Percentiles rank a stretch among this genome's conserved stretches.
phyloP scores from a whole-genome alignment of 495 filamentous ascomycete genomes.

The Tuber umbilicatum region DNA sequence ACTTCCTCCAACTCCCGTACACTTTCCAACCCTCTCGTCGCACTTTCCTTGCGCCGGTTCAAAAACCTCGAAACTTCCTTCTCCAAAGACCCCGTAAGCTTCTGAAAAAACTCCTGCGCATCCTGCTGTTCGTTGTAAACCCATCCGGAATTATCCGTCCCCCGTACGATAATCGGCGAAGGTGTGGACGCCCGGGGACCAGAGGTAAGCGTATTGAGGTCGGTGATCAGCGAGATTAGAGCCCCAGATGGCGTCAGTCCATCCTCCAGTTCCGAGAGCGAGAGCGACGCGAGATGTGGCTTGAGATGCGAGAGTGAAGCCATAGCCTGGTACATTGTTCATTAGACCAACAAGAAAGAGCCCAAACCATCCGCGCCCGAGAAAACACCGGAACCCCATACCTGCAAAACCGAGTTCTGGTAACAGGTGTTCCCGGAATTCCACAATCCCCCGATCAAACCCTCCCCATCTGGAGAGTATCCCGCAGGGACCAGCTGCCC shows the following conservation, averaged over 20 bases:
- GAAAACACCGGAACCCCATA: not conserved
- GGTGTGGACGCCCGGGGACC: constrained; percentile 25
- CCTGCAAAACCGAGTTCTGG: constrained; percentile 91
- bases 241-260: constrained; percentile 27
- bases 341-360: not conserved
- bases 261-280: constrained; percentile 20
- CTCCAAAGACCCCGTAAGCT: constrained; percentile 78
- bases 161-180: constrained; percentile 25
- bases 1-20: constrained; percentile 24
- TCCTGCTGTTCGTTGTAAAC: constrained; percentile 69
- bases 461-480: constrained; percentile 8
- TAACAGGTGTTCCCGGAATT: constrained; percentile 96
- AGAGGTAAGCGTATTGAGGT: constrained; percentile 24
- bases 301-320: constrained; percentile 56
- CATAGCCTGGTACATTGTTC: constrained; percentile 43
- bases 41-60: constrained; percentile 7
- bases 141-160: constrained; percentile 34
- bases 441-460: constrained; percentile 55
- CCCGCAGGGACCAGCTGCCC: constrained; percentile 6
- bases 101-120: constrained; percentile 95
- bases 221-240: constrained; percentile 24
- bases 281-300: constrained; percentile 25
- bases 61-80: constrained; percentile 57
- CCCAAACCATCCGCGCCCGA: not conserved
- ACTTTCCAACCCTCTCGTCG: constrained; percentile 19